Evolutionary conservation across 768 basidiomycete species (phyloP), one percentile per base, ranked within the genome.

Genomic region (Sarcomyxa edulis): DNA sequence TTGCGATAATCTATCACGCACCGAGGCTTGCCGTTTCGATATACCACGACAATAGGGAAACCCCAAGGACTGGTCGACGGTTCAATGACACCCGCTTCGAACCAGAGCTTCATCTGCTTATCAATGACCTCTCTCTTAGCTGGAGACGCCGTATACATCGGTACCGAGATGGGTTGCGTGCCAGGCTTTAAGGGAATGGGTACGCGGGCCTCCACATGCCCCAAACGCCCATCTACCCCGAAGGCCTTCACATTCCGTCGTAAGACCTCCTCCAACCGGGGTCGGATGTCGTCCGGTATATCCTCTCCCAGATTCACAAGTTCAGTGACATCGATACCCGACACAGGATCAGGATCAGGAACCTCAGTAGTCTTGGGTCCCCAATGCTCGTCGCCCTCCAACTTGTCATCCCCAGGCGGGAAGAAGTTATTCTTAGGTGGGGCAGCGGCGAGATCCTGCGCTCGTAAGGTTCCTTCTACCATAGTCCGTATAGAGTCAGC

Each of bases 1-100:
- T n/a, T n/a, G n/a, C n/a, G n/a, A n/a, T n/a, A n/a, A n/a, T n/a
- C n/a, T n/a, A n/a, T n/a, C n/a, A n/a, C n/a, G n/a, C n/a, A n/a
- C n/a, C n/a, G n/a, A 0, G 65, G 56, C 38, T 69, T 69, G 0
- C 48, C 45, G 26, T 68, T 65, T 1, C 59, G 42, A 37, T 68
- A 68, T 0, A 58, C n/a, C n/a, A n/a, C n/a, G n/a, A n/a, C n/a
- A n/a, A n/a, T n/a, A n/a, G 0, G n/a, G n/a, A n/a, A n/a, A n/a
- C n/a, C n/a, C n/a, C n/a, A n/a, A n/a, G n/a, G n/a, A n/a, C n/a
- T n/a, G n/a, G n/a, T n/a, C n/a, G n/a, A n/a, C n/a, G n/a, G n/a
- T n/a, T n/a, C n/a, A n/a, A n/a, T n/a, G n/a, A 71, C 60, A 1
- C 54, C 64, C 4, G 48, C 39, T 12, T 50, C 35, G 5, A 68